Base-by-base conservation (phyloP, 1,139 yeast species). In the Taiozyma sp. region DNA sequence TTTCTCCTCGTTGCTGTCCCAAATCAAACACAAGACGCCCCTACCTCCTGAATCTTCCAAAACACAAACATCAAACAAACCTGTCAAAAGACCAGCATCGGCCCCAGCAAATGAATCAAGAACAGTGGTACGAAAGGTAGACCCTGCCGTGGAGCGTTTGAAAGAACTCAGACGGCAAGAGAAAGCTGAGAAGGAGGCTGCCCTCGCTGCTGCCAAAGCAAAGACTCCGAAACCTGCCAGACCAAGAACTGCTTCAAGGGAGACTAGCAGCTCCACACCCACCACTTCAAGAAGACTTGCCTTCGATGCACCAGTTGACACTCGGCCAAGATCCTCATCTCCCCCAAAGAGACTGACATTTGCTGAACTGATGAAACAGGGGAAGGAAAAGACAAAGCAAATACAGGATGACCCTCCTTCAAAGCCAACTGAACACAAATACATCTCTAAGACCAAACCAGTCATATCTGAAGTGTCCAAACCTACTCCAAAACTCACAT, bases 291-390 rank as follows among this genome's bases (percentile, higher is more conserved):
- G 35, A 43, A 16, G 34, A 26, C 42, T 35, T 29, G 11, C 21
- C 34, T 19, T n/a, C 3, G 14, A 26, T 29, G 22, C 19, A 21
- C 19, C 40, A 11, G 14, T 37, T 5, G 40, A 37, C 4, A 14
- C 35, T 11, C n/a, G 32, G 29, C 13, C 24, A 19, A 45, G 43
- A 35, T 50, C 51, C 9, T 46, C 45, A n/a, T 50, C 51, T n/a
- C 59, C 61, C 26, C 59, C 61, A 30, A 65, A 81, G 58, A 83
- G 83, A 60, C 66, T 83, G 63, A 74, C 82, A 11, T 86, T 83
- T 61, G 77, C 76, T 46, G 88, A 85, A 52, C 69, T 86, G 53
- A 84, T 85, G 88, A 80, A 79, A 57, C 80, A 81, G 61, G 93
- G 93, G 0, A 80, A 81, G n/a, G 68, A 70, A 50, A 56, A 62